Conservation (phyloP, 257 asterid species). For the Leonotis leonurus region DNA sequence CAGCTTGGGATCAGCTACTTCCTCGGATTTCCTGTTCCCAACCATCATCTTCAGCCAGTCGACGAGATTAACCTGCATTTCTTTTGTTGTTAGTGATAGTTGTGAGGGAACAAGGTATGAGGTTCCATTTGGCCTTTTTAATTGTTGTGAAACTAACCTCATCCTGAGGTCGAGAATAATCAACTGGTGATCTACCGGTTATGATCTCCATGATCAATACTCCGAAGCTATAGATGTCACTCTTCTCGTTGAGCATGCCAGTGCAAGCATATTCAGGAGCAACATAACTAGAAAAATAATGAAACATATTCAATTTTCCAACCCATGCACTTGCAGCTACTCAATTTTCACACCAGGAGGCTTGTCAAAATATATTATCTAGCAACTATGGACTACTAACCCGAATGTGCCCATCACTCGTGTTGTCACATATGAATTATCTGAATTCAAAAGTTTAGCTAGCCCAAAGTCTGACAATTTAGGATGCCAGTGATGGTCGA, state of each 20-base stretch:
- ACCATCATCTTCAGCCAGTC: constrained; percentile 94
- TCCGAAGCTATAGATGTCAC: constrained; percentile 90
- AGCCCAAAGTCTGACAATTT: constrained; percentile 94
- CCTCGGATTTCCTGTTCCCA: constrained; percentile 83
- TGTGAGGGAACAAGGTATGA: background rate
- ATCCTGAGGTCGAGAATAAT: constrained; percentile 62
- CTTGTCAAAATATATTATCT: background rate
- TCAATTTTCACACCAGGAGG: background rate
- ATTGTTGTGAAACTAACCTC: constrained; percentile 48
- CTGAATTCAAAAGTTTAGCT: constrained; percentile 89
- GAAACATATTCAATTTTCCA: constrained; percentile 5
- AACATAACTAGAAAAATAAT: constrained; percentile 56
- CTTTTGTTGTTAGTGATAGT: background rate
- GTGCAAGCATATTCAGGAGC: constrained; percentile 98
- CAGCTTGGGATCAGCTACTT: constrained; percentile 80
- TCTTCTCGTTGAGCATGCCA: constrained; percentile 89
- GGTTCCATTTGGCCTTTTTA: background rate
- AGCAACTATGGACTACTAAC: constrained; percentile 42
- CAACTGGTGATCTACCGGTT: constrained; percentile 86
- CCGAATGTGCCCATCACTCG: constrained; percentile 98
- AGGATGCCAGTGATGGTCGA: constrained; percentile 79
- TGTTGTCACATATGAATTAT: constrained; percentile 73
- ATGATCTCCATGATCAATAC: constrained; percentile 89
- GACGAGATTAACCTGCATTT: constrained; percentile 66
- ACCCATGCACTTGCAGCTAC: background rate